phyloP scores from a whole-genome alignment of 176 grass and related monocot genomes.

The Zea mays region Zm-B73-REFERENCE-NAM-5.0 NC_050104.1:118938501-118939000 shows the following conservation, averaged over 20 bases:
- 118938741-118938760: not conserved
- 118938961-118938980: not conserved
- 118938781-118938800: slow-evolving; percentile 2
- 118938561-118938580: too few relatives aligned
- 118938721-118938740: not conserved
- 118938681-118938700: too few relatives aligned
- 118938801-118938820: not conserved
- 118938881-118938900: not conserved
- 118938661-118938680: too few relatives aligned
- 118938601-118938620: too few relatives aligned
- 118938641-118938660: too few relatives aligned
- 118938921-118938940: not conserved
- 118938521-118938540: too few relatives aligned
- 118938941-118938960: not conserved
- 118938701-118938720: not conserved
- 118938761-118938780: not conserved
- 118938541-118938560: too few relatives aligned
- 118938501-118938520: too few relatives aligned
- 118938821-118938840: not conserved
- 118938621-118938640: too few relatives aligned
- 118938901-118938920: not conserved
- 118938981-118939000: slow-evolving; percentile 3
- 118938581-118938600: too few relatives aligned
- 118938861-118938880: slow-evolving; percentile 14
- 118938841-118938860: slow-evolving; percentile 9